A percentile compares a stretch with the other conserved stretches of the same genome.
These are phyloP conservation scores for Geoglossum glabrum DNA, from an alignment of 495 filamentous ascomycete genomes.

Conservation along the genomic window DNA sequence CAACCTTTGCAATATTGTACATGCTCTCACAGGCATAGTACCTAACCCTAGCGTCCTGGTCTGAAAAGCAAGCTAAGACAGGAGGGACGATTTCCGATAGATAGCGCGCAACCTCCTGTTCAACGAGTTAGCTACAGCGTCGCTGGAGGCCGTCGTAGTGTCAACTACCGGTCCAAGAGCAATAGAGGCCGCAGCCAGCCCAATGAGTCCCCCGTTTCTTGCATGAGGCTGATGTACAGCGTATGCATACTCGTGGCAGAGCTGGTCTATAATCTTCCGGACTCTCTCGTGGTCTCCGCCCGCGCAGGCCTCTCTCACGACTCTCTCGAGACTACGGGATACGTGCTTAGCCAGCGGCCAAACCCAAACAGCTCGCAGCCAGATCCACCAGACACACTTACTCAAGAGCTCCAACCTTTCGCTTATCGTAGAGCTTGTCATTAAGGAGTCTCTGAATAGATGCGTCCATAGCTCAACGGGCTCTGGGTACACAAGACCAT, in stretches of 20 bases:
- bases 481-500: not conserved
- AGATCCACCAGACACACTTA: conserved; percentile 26
- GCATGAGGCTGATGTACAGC: conserved; percentile 95
- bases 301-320: conserved; percentile 69
- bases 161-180: conserved; percentile 70
- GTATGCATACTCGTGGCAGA: conserved; percentile 95
- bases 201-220: conserved; percentile 89
- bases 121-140: conserved; percentile 12
- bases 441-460: conserved; percentile 78
- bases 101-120: conserved; percentile 65
- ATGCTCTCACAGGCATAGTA: conserved; percentile 99
- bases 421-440: conserved; percentile 95
- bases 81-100: conserved; percentile 86
- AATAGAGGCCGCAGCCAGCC: conserved; percentile 88
- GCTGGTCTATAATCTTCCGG: conserved; percentile 72
- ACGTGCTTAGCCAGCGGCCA: conserved; percentile 2
- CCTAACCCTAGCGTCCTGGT: conserved; percentile 92
- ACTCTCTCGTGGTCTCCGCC: conserved; percentile 59
- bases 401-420: conserved; percentile 93
- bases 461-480: conserved; percentile 47
- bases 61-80: conserved; percentile 93
- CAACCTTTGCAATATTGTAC: conserved; percentile 99
- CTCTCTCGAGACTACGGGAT: conserved; percentile 53
- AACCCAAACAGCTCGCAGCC: not conserved
- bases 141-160: not conserved